phyloP scores from a whole-genome alignment of 1,139 yeast genomes.

The Taphrina deformans region DNA sequence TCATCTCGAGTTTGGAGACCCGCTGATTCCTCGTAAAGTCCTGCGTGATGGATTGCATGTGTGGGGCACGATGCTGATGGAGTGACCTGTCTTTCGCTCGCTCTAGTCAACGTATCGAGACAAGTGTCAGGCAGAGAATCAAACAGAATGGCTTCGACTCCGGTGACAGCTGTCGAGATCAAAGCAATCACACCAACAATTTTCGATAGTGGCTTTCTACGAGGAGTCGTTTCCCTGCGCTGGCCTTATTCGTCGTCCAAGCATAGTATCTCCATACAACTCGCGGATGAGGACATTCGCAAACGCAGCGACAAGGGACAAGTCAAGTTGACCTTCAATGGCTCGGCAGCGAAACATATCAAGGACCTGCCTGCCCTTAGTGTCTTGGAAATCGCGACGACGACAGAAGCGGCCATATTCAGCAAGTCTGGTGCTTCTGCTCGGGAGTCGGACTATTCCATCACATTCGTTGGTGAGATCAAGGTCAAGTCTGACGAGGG shows the following conservation, averaged over 20 bases:
- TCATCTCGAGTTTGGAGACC: too few relatives aligned
- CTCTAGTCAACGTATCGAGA: too few relatives aligned
- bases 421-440: background rate
- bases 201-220: slow-evolving; percentile 7
- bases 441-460: slow-evolving; percentile 7
- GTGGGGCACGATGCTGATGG: background rate
- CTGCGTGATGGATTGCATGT: too few relatives aligned
- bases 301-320: slow-evolving; percentile 36
- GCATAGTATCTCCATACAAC: slow-evolving; percentile 33
- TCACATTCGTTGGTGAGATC: slow-evolving; percentile 4
- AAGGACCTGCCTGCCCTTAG: slow-evolving; percentile 26
- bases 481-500: background rate
- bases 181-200: slow-evolving; percentile 8
- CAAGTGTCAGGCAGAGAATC: too few relatives aligned
- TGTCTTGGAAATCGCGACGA: background rate
- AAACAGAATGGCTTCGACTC: background rate
- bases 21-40: too few relatives aligned
- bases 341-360: slow-evolving; percentile 32
- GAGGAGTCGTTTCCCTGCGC: slow-evolving; percentile 36
- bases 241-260: slow-evolving; percentile 38
- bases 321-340: slow-evolving; percentile 35
- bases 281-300: slow-evolving; percentile 36
- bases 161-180: slow-evolving; percentile 5
- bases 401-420: background rate
- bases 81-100: too few relatives aligned